Conservation (phyloP, 495 filamentous ascomycete species). For the Penicillium lividum region DNA sequence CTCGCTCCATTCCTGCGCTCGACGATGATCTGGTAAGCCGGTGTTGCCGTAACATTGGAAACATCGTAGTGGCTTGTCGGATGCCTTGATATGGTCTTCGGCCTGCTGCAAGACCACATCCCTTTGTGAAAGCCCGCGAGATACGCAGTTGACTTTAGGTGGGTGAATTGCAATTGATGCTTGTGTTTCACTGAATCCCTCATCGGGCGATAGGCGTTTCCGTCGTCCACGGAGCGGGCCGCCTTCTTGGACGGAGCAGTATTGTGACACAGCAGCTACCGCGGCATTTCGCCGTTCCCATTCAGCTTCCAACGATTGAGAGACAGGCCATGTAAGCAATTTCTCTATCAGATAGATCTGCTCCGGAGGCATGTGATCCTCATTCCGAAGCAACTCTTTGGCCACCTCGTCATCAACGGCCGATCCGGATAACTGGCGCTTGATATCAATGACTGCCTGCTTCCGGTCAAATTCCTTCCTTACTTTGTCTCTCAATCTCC, state of each 20-base stretch:
- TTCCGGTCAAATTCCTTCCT: constrained; percentile 18
- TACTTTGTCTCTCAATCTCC: constrained; percentile 6
- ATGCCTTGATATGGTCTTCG: constrained; percentile 11
- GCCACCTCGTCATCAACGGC: constrained; percentile 20
- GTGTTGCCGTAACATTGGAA: constrained; percentile 13
- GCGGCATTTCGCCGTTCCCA: constrained; percentile 27
- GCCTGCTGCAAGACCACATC: constrained; percentile 4
- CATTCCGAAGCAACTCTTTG: constrained; percentile 18
- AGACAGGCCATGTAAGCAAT: constrained; percentile 31
- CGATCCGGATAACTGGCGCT: constrained; percentile 22
- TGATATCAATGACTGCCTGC: constrained; percentile 28
- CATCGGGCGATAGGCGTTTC: constrained; percentile 22
- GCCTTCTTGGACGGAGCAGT: constrained; percentile 27
- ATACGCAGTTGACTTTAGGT: constrained; percentile 9
- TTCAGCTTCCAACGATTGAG: constrained; percentile 25
- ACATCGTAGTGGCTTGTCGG: constrained; percentile 12
- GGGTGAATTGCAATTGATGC: too few species aligned
- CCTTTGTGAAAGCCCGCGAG: constrained; percentile 12
- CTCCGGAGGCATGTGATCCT: constrained; percentile 21
- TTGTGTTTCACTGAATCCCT: background rate
- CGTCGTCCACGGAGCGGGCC: constrained; percentile 25
- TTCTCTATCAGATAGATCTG: constrained; percentile 28
- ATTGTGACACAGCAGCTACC: constrained; percentile 15
- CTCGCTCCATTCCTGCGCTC: too few species aligned
- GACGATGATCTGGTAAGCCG: too few species aligned